These are phyloP conservation scores for Neurospora terricola DNA, from an alignment of 495 filamentous ascomycete genomes.

Conservation along the genomic window DNA sequence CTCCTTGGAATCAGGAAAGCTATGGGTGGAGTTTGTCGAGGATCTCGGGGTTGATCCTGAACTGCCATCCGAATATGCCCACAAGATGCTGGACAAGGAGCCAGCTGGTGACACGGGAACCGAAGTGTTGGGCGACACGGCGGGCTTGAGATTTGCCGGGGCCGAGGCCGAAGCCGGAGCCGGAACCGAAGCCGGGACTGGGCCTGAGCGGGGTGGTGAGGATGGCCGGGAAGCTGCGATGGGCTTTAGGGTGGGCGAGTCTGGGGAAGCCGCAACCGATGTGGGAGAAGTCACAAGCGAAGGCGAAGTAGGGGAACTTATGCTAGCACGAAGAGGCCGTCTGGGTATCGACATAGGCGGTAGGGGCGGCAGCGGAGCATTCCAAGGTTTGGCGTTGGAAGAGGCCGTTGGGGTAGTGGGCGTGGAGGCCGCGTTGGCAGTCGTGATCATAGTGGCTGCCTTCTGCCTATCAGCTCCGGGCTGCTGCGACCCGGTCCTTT, in stretches of 20 bases:
- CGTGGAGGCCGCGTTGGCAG: constrained; percentile 8
- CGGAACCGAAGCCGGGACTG: not conserved
- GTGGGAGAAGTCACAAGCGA: not conserved
- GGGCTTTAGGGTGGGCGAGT: not conserved
- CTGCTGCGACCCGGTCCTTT: not conserved
- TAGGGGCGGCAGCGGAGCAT: constrained; percentile 22
- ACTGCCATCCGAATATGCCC: constrained; percentile 34
- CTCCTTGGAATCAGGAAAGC: constrained; percentile 23
- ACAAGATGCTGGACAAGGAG: constrained; percentile 37
- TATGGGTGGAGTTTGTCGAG: constrained; percentile 19
- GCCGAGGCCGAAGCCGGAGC: constrained; percentile 1
- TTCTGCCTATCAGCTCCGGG: not conserved
- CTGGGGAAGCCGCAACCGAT: constrained; percentile 1
- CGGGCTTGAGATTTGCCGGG: constrained; percentile 4
- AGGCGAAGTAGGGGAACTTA: not conserved
- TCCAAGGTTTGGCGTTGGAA: constrained; percentile 7
- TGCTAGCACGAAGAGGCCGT: constrained; percentile 18
- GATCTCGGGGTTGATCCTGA: constrained; percentile 27
- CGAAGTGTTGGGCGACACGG: not conserved
- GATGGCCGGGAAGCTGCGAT: not conserved
- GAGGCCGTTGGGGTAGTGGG: constrained; percentile 14
- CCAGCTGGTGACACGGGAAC: constrained; percentile 14
- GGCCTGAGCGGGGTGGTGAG: not conserved
- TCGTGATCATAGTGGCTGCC: not conserved
- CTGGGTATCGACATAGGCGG: constrained; percentile 20